Conservation (phyloP, 768 basidiomycete genomes). For the Rhodotorula kratochvilovae region DNA sequence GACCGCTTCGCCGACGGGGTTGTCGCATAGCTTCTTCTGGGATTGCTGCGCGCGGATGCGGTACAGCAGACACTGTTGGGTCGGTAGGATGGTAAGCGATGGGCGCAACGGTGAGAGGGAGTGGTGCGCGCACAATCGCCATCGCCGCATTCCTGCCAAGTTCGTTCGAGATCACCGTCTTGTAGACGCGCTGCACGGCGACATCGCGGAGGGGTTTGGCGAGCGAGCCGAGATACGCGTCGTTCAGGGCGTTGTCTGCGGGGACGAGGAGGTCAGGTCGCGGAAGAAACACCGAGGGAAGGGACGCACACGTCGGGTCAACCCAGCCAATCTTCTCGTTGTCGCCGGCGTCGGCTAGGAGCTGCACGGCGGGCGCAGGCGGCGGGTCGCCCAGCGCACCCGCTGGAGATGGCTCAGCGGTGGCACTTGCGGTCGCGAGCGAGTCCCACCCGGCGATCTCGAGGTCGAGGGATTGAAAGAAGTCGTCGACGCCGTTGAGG, state of each 20-base stretch:
- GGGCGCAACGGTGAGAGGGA: no score
- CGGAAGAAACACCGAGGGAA: neutral
- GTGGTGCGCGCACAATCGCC: neutral
- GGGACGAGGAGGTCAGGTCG: neutral
- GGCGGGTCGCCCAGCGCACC: neutral
- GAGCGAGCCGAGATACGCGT: constrained; percentile 16
- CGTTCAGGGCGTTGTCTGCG: constrained; percentile 20
- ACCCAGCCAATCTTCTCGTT: neutral
- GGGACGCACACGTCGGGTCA: neutral
- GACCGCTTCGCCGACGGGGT: neutral
- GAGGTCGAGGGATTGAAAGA: neutral
- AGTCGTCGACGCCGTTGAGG: constrained; percentile 4
- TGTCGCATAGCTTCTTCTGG: neutral
- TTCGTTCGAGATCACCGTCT: constrained; percentile 5
- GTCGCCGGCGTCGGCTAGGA: neutral
- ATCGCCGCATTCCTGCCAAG: neutral
- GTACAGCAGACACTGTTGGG: constrained; percentile 6
- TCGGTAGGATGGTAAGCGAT: neutral
- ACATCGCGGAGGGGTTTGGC: constrained; percentile 24
- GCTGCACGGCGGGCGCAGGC: neutral
- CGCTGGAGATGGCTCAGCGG: neutral
- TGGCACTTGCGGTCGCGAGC: neutral
- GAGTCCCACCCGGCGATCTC: neutral
- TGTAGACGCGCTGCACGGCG: neutral
- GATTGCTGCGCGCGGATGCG: neutral